phyloP scores from a whole-genome alignment of 2,329 filamentous ascomycete species.

The Cucurbitaria berberidis region DNA sequence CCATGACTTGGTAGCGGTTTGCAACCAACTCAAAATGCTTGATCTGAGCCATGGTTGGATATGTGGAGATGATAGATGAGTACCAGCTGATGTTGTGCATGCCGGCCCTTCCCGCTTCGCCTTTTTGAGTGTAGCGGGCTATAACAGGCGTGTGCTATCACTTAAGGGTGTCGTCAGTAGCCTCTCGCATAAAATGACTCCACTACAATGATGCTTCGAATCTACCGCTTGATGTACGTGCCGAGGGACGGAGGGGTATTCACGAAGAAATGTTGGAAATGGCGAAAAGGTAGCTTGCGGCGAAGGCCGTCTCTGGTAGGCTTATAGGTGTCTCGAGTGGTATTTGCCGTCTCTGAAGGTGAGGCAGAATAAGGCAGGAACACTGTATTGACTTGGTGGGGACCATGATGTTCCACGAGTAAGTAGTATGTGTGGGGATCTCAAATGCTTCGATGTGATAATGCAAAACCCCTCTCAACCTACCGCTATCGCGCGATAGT shows the following conservation, averaged over 20 bases:
- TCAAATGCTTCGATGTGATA: not conserved
- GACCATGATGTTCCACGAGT: not conserved
- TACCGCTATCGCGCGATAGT: too few relatives aligned
- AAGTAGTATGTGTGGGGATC: not conserved
- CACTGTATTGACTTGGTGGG: not conserved
- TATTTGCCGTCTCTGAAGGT: too few relatives aligned
- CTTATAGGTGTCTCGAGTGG: not conserved
- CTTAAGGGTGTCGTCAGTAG: slow-evolving; percentile 3
- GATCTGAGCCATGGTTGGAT: not conserved
- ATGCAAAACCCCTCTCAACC: not conserved
- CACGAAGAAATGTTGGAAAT: not conserved
- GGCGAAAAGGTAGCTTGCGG: not conserved
- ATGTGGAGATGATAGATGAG: not conserved
- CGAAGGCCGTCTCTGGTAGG: not conserved
- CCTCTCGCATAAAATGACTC: not conserved
- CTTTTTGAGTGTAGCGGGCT: not conserved
- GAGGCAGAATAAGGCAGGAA: not conserved
- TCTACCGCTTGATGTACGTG: not conserved
- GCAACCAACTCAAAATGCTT: not conserved
- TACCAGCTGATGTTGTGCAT: slow-evolving; percentile 7
- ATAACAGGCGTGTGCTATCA: slow-evolving; percentile 12
- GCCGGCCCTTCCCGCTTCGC: not conserved
- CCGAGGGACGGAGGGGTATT: not conserved
- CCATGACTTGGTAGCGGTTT: not conserved
- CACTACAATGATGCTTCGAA: not conserved